Evolutionary conservation across 768 basidiomycete genomes (phyloP).

Genomic region (Mycena rosella): DNA sequence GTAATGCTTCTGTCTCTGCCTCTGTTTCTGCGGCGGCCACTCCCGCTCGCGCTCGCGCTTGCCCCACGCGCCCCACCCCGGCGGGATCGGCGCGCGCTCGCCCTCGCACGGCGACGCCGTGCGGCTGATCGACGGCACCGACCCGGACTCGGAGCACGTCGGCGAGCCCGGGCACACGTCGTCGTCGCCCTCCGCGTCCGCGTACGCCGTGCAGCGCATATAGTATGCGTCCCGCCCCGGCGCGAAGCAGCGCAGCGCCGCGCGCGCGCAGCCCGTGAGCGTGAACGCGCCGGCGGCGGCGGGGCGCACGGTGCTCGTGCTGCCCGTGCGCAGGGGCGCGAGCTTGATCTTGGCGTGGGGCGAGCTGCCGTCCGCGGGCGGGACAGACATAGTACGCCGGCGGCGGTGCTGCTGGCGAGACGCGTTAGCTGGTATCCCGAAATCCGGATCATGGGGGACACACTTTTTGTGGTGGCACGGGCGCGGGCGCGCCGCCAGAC

Average conservation of each 20-base stretch:
- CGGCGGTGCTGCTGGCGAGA: constrained; percentile 3
- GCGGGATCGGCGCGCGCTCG: constrained; percentile 24
- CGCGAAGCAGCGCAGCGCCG: constrained; percentile 9
- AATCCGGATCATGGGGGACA: too few relatives aligned
- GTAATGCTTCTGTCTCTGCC: background rate
- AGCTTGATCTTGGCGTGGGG: constrained; percentile 20
- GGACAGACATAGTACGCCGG: constrained; percentile 19
- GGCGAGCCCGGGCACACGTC: background rate
- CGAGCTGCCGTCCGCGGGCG: background rate
- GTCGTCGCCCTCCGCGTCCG: constrained; percentile 1
- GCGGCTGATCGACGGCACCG: constrained; percentile 34
- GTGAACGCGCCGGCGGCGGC: constrained; percentile 34
- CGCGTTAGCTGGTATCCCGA: too few relatives aligned
- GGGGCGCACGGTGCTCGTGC: constrained; percentile 13
- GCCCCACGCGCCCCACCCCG: constrained; percentile 19
- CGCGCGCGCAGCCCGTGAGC: constrained; percentile 33
- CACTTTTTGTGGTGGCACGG: background rate
- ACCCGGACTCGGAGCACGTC: background rate
- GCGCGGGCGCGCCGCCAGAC: background rate
- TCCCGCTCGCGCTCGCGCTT: background rate
- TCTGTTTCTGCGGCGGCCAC: too few relatives aligned
- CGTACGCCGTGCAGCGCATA: constrained; percentile 16
- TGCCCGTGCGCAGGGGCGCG: constrained; percentile 13
- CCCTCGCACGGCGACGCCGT: constrained; percentile 30
- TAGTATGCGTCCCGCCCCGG: too few relatives aligned